A percentile compares a stretch with the other conserved stretches of the same genome.
Conservation (phyloP, 352 stramenopile species). For the Phytophthora crassamura region DNA sequence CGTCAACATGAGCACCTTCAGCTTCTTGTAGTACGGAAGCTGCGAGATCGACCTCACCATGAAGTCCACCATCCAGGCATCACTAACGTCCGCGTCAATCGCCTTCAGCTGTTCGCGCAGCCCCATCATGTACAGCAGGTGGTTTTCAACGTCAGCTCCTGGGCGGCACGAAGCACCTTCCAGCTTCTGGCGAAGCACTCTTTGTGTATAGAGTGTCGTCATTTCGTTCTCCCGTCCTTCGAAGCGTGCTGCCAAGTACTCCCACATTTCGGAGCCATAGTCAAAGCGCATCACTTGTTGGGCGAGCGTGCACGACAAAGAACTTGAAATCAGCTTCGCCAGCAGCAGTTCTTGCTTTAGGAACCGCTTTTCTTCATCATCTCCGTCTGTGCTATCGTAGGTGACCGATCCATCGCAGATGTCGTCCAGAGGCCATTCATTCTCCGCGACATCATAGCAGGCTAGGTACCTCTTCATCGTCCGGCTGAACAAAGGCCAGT, state of each 20-base stretch:
- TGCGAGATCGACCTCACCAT: no score
- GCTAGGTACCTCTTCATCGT: neutral
- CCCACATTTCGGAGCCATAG: neutral
- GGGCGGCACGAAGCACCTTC: no score
- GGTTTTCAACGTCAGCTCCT: no score
- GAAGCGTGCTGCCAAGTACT: no score
- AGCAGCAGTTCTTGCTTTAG: neutral
- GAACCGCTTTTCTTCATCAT: slow-evolving; percentile 1
- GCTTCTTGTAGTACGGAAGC: no score
- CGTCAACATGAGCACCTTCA: no score
- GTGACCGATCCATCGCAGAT: neutral
- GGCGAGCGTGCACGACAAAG: neutral
- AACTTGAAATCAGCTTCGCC: neutral
- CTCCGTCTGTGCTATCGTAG: neutral
- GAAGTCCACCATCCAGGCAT: no score
- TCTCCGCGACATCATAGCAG: neutral
- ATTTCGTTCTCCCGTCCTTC: neutral
- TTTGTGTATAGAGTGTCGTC: neutral
- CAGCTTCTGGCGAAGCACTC: no score
- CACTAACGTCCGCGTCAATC: no score
- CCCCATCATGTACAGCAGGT: no score
- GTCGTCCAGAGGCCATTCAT: neutral
- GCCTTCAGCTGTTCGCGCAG: no score
- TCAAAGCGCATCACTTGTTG: slow-evolving; percentile 1
- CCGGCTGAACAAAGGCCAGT: no score